Base-by-base conservation (phyloP, 331 rosid species). In the Stylosanthes scabra region DNA sequence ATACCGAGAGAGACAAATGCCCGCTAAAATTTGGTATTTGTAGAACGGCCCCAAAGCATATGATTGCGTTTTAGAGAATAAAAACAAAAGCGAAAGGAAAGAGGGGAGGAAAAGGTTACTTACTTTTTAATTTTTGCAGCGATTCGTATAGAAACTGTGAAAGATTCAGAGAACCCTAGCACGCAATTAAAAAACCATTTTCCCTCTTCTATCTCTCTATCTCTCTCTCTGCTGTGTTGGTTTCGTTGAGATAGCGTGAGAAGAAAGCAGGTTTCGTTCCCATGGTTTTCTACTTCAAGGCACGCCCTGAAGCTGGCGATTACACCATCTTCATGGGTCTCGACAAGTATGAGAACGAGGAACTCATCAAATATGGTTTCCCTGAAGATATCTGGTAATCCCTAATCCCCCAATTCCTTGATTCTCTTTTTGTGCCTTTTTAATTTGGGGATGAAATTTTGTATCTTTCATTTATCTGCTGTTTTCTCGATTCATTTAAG, bases 201-300 rank as follows among this genome's bases (percentile, higher is more conserved):
- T 9, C 25, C 8, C 27, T 51, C 27, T 6, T 51, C 27, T 14
- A 20, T 20, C 1, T 20, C 25, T 20, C 25, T 20, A 20, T 20
- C 57, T n/a, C n/a, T 6, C 5, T 31, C 37, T 31, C 37, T 31
- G 37, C 15, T 49, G 55, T 12, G 20, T 12, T 15, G 1, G 55
- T 4, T 5, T 3, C 5, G 13, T 49, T 49, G 54, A 51, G 54
- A 51, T 51, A 51, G 79, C 72, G 74, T 72, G 71, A 65, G 65
- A 59, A 7, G 62, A 14, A 75, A 55, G 61, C 76, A 78, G 6
- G 31, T 11, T 57, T 79, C 67, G 92, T 95, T 11, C 52, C 80
- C 67, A 95, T 95, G 99, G 99, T 95, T 39, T 88, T 88, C 91
- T 92, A 92, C 94, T 95, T 95, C 92, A 92, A 95, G 80, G 96